phyloP scores from a whole-genome alignment of 192 early-diverging fungal species.

The Helicostylum pulchrum region DNA sequence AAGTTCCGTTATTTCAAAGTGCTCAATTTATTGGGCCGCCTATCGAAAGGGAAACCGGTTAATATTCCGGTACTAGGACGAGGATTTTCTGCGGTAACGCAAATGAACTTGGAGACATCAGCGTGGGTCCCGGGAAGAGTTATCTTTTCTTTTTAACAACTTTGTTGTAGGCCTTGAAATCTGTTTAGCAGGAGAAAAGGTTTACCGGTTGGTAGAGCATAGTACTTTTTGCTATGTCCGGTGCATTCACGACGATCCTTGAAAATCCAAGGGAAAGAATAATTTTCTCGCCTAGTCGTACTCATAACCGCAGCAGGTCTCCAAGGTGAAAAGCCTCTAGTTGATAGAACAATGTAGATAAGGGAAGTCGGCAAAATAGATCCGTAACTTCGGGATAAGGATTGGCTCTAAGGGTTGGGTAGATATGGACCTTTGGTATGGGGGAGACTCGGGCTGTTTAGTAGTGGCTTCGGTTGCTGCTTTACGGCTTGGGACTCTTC shows the following conservation, averaged over 20 bases:
- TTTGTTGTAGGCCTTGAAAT: conserved; percentile 51
- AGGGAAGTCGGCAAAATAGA: conserved; percentile 84
- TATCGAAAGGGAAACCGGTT: conserved; percentile 81
- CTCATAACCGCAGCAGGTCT: conserved; percentile 79
- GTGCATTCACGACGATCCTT: conserved; percentile 61
- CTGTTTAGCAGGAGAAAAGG: conserved; percentile 62
- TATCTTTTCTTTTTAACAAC: conserved; percentile 72
- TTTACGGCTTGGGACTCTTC: not conserved
- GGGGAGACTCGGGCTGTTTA: not conserved
- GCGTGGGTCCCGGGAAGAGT: conserved; percentile 63
- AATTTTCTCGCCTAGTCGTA: conserved; percentile 64
- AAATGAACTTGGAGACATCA: conserved; percentile 69
- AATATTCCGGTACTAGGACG: conserved; percentile 74
- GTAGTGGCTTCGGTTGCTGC: not conserved
- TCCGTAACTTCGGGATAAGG: conserved; percentile 82
- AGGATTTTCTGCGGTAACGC: conserved; percentile 64
- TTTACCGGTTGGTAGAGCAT: conserved; percentile 50
- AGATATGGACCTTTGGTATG: conserved; percentile 10
- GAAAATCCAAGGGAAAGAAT: conserved; percentile 73
- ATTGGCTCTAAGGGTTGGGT: conserved; percentile 82
- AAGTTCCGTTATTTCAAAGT: conserved; percentile 20
- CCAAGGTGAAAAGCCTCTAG: conserved; percentile 81
- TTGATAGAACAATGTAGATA: conserved; percentile 85
- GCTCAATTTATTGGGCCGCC: conserved; percentile 12
- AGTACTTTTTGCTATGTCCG: conserved; percentile 51